Evolutionary conservation across 2,329 filamentous ascomycete species (phyloP), one percentile per base, ranked within the genome.

Genomic region (Didymella glomerata): DNA sequence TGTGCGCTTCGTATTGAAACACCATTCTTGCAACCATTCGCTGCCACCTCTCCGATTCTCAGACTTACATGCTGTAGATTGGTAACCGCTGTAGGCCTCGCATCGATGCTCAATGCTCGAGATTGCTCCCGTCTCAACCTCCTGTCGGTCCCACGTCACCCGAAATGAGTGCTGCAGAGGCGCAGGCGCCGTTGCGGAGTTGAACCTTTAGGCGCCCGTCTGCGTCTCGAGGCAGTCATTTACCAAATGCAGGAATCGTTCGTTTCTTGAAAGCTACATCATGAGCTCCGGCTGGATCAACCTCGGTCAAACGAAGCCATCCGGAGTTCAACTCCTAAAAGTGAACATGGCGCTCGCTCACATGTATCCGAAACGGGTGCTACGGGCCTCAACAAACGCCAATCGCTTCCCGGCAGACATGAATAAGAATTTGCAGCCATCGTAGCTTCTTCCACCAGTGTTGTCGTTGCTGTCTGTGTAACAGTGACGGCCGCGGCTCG

Each of bases 331-430:
- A 2, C 41, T 9, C 25, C 49, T 13, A n/a, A 28, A 49, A 46
- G 5, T 25, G 46, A 50, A 27, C 22, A 47, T 54, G 50, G 56
- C 50, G 56, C 50, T 50, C 28, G 22, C 44, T 28, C 22, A 32
- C 28, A 41, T 6, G 28, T 44, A 16, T 36, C 48, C 45, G 40
- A 36, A 18, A 25, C 49, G 45, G 40, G 24, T 38, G 49, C 45
- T 49, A 28, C 49, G 49, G 56, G 22, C 11, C 50, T 54, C 56
- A 59, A 59, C 56, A 59, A 59, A 59, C 56, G 50, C 56, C 56
- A 22, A 28, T 25, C 25, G 30, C 30, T 46, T 38, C 36, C 41
- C 18, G 32, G 41, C 46, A 14, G 27, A 47, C 7, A 20, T 25
- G 48, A 47, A 34, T 30, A 34, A 48, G 32, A n/a, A 28, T 48